Evolutionary conservation across 1,139 yeast species (phyloP).

Genomic region (Torulaspora globosa): DNA sequence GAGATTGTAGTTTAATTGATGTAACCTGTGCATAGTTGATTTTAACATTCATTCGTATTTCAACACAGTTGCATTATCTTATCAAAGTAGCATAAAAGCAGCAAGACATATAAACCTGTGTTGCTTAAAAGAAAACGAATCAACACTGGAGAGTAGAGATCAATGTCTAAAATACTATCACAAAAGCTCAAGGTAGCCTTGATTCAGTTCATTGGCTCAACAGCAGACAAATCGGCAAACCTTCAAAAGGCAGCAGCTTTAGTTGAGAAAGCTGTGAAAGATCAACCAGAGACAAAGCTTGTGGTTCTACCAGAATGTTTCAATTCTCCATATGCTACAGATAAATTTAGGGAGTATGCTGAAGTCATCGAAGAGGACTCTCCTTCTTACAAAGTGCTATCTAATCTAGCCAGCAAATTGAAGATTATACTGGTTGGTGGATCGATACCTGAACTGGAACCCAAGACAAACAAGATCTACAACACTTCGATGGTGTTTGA

Average conservation of each 20-base stretch:
- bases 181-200: conserved; percentile 51
- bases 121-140: not conserved
- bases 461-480: conserved; percentile 54
- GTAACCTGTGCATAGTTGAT: not conserved
- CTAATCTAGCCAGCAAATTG: conserved; percentile 59
- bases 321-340: conserved; percentile 90
- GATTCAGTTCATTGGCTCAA: conserved; percentile 39
- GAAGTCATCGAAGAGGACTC: conserved; percentile 63
- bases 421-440: conserved; percentile 77
- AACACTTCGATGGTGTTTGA: conserved; percentile 79
- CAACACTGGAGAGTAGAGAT: not conserved
- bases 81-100: not conserved
- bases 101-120: not conserved
- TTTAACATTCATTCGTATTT: not conserved
- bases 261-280: conserved; percentile 48
- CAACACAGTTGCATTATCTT: not conserved
- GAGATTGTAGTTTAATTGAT: conserved; percentile 1
- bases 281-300: conserved; percentile 53
- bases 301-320: conserved; percentile 67
- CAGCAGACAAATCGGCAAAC: conserved; percentile 55
- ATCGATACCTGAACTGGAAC: conserved; percentile 75
- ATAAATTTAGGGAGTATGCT: conserved; percentile 79
- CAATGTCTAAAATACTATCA: conserved; percentile 35
- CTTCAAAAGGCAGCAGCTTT: conserved; percentile 49
- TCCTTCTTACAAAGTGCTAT: conserved; percentile 48